Conservation (phyloP, 1,284 basidiomycete genomes). For the Cystobasidium slooffiae region DNA sequence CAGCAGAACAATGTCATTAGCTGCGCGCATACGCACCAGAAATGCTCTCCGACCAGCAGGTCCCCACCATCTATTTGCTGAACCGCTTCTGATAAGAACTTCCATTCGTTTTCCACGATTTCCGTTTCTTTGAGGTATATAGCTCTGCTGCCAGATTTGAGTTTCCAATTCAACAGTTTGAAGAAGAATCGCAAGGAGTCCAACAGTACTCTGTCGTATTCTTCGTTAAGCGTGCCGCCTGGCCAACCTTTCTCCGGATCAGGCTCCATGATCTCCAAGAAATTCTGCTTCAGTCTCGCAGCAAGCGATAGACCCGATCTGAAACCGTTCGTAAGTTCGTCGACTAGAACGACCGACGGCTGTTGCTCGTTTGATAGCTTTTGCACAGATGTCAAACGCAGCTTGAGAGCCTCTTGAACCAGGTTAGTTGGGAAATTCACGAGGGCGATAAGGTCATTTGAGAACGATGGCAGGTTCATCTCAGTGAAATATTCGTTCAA, state of each 20-base stretch:
- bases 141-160: conserved; percentile 88
- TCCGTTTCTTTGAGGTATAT: conserved; percentile 98
- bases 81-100: conserved; percentile 91
- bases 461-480: conserved; percentile 91
- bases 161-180: conserved; percentile 90
- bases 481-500: conserved; percentile 72
- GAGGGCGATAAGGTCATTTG: conserved; percentile 86
- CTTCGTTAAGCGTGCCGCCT: conserved; percentile 74
- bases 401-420: conserved; percentile 85
- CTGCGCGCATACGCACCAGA: conserved; percentile 67
- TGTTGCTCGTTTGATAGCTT: conserved; percentile 71
- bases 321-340: conserved; percentile 93
- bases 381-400: conserved; percentile 86
- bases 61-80: conserved; percentile 87
- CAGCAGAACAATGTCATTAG: neutral
- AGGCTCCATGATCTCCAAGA: conserved; percentile 80
- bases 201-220: conserved; percentile 87
- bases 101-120: conserved; percentile 94
- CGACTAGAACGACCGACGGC: conserved; percentile 86
- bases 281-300: conserved; percentile 92
- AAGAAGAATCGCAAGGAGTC: conserved; percentile 91
- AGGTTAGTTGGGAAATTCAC: conserved; percentile 95
- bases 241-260: conserved; percentile 90
- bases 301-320: conserved; percentile 90
- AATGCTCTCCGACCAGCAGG: conserved; percentile 87